A percentile compares a stretch with the other conserved stretches of the same genome.
These are phyloP conservation scores for Kluyveromyces wickerhamii DNA, from an alignment of 805 yeast species.

Conservation along the genomic window DNA sequence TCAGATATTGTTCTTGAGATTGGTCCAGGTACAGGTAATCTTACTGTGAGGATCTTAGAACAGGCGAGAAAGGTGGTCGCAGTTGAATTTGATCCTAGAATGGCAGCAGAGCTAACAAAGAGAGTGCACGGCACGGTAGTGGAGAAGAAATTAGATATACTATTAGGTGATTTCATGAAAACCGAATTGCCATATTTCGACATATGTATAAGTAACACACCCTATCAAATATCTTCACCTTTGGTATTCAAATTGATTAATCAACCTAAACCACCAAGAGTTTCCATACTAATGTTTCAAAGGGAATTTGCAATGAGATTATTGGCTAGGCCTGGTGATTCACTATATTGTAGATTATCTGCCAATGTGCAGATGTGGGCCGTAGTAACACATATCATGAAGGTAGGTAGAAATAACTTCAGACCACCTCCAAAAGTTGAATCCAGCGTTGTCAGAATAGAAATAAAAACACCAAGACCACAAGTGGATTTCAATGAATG, in stretches of 20 bases:
- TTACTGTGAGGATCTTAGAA: slow-evolving; percentile 87
- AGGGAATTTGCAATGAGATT: slow-evolving; percentile 92
- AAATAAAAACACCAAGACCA: slow-evolving; percentile 90
- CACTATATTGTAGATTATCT: slow-evolving; percentile 82
- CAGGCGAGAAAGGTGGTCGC: slow-evolving; percentile 93
- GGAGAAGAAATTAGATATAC: slow-evolving; percentile 82
- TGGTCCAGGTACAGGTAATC: slow-evolving; percentile 98
- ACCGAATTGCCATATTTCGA: slow-evolving; percentile 92
- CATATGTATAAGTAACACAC: slow-evolving; percentile 93
- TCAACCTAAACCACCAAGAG: slow-evolving; percentile 91
- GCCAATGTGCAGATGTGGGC: slow-evolving; percentile 99
- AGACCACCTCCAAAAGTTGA: slow-evolving; percentile 99
- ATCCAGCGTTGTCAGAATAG: slow-evolving; percentile 90
- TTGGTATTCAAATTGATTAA: slow-evolving; percentile 85
- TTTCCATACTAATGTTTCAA: slow-evolving; percentile 94
- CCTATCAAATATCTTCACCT: slow-evolving; percentile 96
- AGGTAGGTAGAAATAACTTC: slow-evolving; percentile 93
- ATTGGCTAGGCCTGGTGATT: slow-evolving; percentile 94
- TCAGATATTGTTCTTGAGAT: slow-evolving; percentile 91
- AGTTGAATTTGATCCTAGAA: slow-evolving; percentile 98
- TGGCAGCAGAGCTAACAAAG: slow-evolving; percentile 97
- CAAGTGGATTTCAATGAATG: slow-evolving; percentile 88
- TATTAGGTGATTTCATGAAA: slow-evolving; percentile 94
- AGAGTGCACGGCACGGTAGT: slow-evolving; percentile 96
- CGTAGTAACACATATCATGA: slow-evolving; percentile 96